Conservation (phyloP, 331 rosid genomes). For the Rhamnella rubrinervis region DNA sequence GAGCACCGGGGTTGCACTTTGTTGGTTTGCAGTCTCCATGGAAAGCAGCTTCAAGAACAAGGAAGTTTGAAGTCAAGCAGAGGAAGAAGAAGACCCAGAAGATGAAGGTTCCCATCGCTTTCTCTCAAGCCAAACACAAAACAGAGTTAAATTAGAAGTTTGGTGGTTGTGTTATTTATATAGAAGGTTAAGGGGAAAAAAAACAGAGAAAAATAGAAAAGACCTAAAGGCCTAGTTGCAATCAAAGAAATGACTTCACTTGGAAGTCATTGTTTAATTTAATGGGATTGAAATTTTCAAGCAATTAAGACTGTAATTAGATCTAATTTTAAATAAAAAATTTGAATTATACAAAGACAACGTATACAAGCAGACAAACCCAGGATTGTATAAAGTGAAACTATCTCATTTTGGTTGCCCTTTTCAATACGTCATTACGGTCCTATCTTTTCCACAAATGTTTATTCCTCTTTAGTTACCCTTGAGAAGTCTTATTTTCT, state of each 20-base stretch:
- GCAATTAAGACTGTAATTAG: not conserved
- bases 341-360: not conserved
- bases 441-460: too few species aligned
- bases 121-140: not conserved
- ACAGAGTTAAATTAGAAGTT: too few species aligned
- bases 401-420: too few species aligned
- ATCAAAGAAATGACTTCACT: not conserved
- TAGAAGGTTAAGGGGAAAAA: not conserved
- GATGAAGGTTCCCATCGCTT: slow-evolving; percentile 19
- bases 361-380: too few species aligned
- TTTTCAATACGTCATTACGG: too few species aligned
- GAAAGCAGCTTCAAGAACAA: slow-evolving; percentile 26
- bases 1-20: slow-evolving; percentile 34
- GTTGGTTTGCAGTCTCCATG: slow-evolving; percentile 18
- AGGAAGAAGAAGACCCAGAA: slow-evolving; percentile 27
- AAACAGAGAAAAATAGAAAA: too few species aligned
- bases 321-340: too few species aligned
- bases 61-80: slow-evolving; percentile 36
- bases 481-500: too few species aligned
- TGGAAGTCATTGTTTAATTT: not conserved
- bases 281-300: not conserved
- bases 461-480: too few species aligned
- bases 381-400: too few species aligned
- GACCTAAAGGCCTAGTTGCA: not conserved
- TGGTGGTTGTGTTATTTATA: too few species aligned